phyloP scores from a whole-genome alignment of 2,329 filamentous ascomycete genomes.

The Phaeosphaeriaceae sp. region DNA sequence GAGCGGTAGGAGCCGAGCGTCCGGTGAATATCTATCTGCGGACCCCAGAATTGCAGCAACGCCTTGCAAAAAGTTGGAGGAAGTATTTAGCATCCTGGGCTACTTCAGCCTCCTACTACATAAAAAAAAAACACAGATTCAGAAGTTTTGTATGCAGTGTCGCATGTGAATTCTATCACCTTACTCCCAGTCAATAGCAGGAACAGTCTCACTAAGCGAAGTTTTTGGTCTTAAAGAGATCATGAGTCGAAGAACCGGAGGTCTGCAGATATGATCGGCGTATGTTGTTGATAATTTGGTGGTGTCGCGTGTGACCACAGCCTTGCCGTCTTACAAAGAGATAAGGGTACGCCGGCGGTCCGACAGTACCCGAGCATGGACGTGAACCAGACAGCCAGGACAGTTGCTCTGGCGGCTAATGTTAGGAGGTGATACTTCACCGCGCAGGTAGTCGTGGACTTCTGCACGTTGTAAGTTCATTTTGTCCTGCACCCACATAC shows the following conservation, averaged over 20 bases:
- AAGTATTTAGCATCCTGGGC: no score
- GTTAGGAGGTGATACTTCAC: not conserved
- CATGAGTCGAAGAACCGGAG: conserved; percentile 9
- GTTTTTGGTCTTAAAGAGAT: conserved; percentile 10
- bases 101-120: no score
- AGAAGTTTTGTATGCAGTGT: no score
- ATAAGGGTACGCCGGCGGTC: conserved; percentile 16
- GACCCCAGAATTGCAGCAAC: conserved; percentile 9
- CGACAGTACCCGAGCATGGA: conserved; percentile 19
- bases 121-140: no score
- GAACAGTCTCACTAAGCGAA: not conserved
- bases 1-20: conserved; percentile 5
- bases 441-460: not conserved
- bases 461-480: not conserved
- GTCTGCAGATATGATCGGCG: conserved; percentile 16
- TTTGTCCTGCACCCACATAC: not conserved
- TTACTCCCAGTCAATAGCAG: no score
- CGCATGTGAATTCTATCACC: no score
- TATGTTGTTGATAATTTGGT: conserved; percentile 22
- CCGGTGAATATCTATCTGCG: conserved; percentile 8
- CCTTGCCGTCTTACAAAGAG: conserved; percentile 10
- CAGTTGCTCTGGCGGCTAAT: not conserved
- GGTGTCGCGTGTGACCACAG: conserved; percentile 19
- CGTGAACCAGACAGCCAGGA: not conserved
- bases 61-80: no score